phyloP scores from a whole-genome alignment of 345 rosid genomes.

The Geranium brycei region DNA sequence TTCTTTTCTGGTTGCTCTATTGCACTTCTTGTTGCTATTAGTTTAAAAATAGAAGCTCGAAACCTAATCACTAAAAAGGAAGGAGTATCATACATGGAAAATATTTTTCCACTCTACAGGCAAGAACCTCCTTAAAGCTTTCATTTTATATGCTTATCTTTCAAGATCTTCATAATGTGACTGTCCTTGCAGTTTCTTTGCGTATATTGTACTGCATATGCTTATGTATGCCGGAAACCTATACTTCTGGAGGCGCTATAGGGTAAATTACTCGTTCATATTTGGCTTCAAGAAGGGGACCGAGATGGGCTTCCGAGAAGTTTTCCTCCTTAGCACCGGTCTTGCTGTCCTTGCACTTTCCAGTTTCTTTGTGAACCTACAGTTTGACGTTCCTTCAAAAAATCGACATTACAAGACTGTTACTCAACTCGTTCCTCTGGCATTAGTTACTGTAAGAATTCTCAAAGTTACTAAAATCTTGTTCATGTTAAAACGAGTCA shows the following conservation, averaged over 20 bases:
- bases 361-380: slow-evolving; percentile 44
- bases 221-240: slow-evolving; percentile 43
- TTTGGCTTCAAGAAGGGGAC: slow-evolving; percentile 68
- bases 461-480: too few relatives aligned
- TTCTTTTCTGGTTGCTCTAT: slow-evolving; percentile 51
- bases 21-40: slow-evolving; percentile 43
- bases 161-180: background rate
- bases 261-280: slow-evolving; percentile 58
- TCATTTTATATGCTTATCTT: slow-evolving; percentile 1
- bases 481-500: too few relatives aligned
- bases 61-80: slow-evolving; percentile 33
- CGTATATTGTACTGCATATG: slow-evolving; percentile 46
- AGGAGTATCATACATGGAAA: slow-evolving; percentile 42
- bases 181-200: slow-evolving; percentile 47
- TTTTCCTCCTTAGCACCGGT: slow-evolving; percentile 50
- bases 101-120: slow-evolving; percentile 73
- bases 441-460: slow-evolving; percentile 35
- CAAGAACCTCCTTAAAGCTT: slow-evolving; percentile 6
- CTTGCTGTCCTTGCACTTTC: slow-evolving; percentile 44
- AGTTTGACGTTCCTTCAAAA: slow-evolving; percentile 36
- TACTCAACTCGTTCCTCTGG: slow-evolving; percentile 48
- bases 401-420: slow-evolving; percentile 26
- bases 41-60: slow-evolving; percentile 35
- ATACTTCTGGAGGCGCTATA: slow-evolving; percentile 58
- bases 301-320: slow-evolving; percentile 46